phyloP scores from a whole-genome alignment of 192 early-diverging fungal species.

The Linnemannia zychae region DNA sequence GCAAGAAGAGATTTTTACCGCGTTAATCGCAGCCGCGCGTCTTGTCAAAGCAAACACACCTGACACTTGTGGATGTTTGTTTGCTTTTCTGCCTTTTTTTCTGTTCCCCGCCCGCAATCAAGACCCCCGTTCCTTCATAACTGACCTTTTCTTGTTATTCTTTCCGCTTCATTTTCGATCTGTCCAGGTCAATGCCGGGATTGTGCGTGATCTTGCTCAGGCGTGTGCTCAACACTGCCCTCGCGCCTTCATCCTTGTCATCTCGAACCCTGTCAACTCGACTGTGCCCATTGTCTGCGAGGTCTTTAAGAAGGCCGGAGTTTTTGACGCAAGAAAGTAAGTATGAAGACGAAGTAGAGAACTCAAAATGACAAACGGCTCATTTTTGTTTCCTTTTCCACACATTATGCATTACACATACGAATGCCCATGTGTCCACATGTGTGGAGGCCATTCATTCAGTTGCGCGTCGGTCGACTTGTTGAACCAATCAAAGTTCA shows the following conservation, averaged over 20 bases:
- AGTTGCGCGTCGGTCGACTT: neutral
- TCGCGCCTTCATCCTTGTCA: slow-evolving; percentile 88
- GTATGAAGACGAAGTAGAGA: slow-evolving; percentile 37
- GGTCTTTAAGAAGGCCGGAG: slow-evolving; percentile 87
- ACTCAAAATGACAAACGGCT: slow-evolving; percentile 25
- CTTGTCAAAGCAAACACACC: neutral
- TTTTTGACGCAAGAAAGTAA: slow-evolving; percentile 85
- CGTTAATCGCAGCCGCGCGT: neutral
- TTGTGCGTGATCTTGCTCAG: slow-evolving; percentile 88
- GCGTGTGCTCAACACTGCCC: slow-evolving; percentile 84
- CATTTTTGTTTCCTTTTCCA: slow-evolving; percentile 51
- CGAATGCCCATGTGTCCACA: slow-evolving; percentile 3
- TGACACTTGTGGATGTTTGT: neutral
- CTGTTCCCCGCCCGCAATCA: neutral
- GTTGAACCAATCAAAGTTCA: neutral
- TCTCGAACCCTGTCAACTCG: slow-evolving; percentile 99
- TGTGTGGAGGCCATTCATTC: neutral
- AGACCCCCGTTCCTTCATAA: neutral
- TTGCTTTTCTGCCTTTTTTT: neutral
- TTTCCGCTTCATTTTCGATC: neutral
- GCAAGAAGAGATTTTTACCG: neutral
- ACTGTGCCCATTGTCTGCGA: slow-evolving; percentile 96
- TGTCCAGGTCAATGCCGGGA: slow-evolving; percentile 92
- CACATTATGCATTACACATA: neutral
- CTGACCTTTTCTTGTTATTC: neutral